Evolutionary conservation across 306 rosid genomes (phyloP).

Genomic region (Phaseolus lunatus): DNA sequence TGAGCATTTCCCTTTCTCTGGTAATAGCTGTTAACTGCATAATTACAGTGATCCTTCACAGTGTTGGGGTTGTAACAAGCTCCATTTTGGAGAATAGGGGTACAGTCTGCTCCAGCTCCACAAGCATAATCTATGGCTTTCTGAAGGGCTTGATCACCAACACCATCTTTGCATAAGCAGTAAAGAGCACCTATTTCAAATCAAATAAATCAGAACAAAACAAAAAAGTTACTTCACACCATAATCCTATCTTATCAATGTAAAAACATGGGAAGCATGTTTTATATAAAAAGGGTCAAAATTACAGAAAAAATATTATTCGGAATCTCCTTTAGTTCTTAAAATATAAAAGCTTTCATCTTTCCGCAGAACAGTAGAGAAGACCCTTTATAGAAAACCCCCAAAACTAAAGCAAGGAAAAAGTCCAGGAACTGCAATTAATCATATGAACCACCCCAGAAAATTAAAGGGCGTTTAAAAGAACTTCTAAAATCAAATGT

Average conservation of each 20-base stretch:
- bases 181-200: slow-evolving; percentile 69
- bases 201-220: background rate
- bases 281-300: background rate
- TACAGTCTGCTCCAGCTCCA: slow-evolving; percentile 90
- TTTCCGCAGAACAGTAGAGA: slow-evolving; percentile 4
- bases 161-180: slow-evolving; percentile 84
- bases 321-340: slow-evolving; percentile 20
- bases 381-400: background rate
- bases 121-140: slow-evolving; percentile 90
- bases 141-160: slow-evolving; percentile 65
- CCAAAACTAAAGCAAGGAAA: slow-evolving; percentile 2
- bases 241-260: slow-evolving; percentile 33
- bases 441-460: slow-evolving; percentile 28
- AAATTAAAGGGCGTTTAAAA: background rate
- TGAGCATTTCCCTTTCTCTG: slow-evolving; percentile 68
- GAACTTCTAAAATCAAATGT: slow-evolving; percentile 1
- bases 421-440: background rate
- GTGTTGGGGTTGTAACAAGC: slow-evolving; percentile 89
- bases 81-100: slow-evolving; percentile 67
- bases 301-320: background rate
- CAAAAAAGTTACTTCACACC: slow-evolving; percentile 21
- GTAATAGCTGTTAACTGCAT: slow-evolving; percentile 88
- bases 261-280: background rate
- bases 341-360: background rate
- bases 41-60: slow-evolving; percentile 82